A percentile compares a stretch with the other conserved stretches of the same genome.
phyloP scores from a whole-genome alignment of 2,329 filamentous ascomycete genomes.

The Chalara sp. region DNA sequence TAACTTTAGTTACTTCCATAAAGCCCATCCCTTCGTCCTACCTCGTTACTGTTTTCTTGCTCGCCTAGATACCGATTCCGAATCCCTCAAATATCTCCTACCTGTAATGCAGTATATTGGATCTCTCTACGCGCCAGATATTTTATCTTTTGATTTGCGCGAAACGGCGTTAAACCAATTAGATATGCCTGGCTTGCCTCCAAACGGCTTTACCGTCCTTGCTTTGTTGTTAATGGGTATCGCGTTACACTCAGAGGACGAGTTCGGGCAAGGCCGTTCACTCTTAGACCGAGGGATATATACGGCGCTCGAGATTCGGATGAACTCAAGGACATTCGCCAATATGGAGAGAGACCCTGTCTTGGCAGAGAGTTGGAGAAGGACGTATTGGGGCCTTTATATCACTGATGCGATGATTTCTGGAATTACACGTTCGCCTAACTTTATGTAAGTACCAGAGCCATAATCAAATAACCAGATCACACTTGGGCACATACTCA shows the following conservation, averaged over 20 bases:
- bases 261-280: conserved; percentile 17
- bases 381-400: conserved; percentile 31
- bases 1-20: conserved; percentile 21
- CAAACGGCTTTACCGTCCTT: conserved; percentile 30
- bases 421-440: conserved; percentile 4
- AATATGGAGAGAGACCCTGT: conserved; percentile 20
- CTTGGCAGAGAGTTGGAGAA: conserved; percentile 30
- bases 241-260: conserved; percentile 28
- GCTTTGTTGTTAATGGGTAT: conserved; percentile 31
- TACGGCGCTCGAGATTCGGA: conserved; percentile 52
- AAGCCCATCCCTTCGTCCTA: conserved; percentile 30
- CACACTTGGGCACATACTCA: no score
- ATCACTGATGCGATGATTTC: conserved; percentile 11
- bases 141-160: conserved; percentile 26
- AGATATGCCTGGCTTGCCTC: conserved; percentile 22
- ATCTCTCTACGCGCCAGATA: conserved; percentile 29
- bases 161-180: conserved; percentile 19
- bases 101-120: conserved; percentile 32
- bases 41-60: conserved; percentile 28
- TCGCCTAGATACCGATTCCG: conserved; percentile 26
- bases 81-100: conserved; percentile 23
- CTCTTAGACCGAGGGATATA: conserved; percentile 43
- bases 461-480: no score
- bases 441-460: conserved; percentile 10
- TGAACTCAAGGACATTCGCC: conserved; percentile 51